Base-by-base conservation (phyloP, 2,329 filamentous ascomycete species). In the Aspergillus sp. region DNA sequence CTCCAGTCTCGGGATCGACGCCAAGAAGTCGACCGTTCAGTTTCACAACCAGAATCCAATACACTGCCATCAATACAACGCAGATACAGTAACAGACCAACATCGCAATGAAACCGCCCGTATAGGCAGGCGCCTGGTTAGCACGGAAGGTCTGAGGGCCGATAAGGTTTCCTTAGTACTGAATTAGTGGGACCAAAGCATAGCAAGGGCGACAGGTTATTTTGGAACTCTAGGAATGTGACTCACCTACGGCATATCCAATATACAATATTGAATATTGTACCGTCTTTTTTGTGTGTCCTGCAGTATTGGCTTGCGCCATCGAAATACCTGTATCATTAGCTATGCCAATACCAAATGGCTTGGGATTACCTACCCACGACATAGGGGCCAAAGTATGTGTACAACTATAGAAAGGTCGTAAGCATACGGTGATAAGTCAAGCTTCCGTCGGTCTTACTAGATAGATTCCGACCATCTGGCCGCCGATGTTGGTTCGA, bases 71-170 rank as follows among this genome's bases (percentile, higher is more conserved):
- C 19, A 77, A 58, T 8, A 67, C 49, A 49, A 77, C 73, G 39
- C 71, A 72, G 8, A 64, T 64, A 58, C 74, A 75, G 53, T 76
- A 77, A 41, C 72, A 71, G 1, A 66, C 65, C 19, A 77, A 58
- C 74, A 78, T 78, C 3, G 74, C 68, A 25, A 75, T 63, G 23
- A 77, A 74, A 2, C 75, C 73, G 7, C 72, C 71, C 2, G 71
- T 75, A 53, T 78, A 78, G 44, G 66, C 72, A 1, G 78, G 78
- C 1, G 77, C 76, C 56, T 80, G 75, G 25, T 72, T 69, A 11
- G 69, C 69, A 15, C 73, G 70, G 61, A 80, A 80, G 0, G 76
- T 78, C 63, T 79, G 77, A 1, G 78, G 77, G 0, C 78, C 78
- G 53, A 80, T 78, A 1, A 80, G 63, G 59, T 79, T 79, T 3